Base-by-base conservation (phyloP, 75 land plant species). In the Pinus tabuliformis region DNA sequence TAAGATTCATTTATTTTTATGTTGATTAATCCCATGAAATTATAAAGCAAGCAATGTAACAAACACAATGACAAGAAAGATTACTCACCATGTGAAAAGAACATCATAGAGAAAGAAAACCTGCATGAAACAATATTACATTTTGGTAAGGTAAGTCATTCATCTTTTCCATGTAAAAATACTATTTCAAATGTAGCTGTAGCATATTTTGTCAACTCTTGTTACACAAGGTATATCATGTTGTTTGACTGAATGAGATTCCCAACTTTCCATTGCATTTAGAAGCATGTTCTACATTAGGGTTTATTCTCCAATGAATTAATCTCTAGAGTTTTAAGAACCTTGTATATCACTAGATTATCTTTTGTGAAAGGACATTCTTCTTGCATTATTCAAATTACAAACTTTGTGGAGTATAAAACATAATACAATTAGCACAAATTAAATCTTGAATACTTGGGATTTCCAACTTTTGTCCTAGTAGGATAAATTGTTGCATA, bases 71-170 rank as follows among this genome's bases (percentile, higher is more conserved):
- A 18, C 14, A 36, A 20, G 58, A n/a, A 45, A 57, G 54, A 63
- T 49, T 49, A 80, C 96, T 91, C 80, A 94, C 97, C 88, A 57
- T 94, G 97, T 20, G 97, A 76, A 73, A 92, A 95, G 78, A 93
- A 93, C 60, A 93, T 74, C 11, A 96, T 95, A 72, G 96, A 95
- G 76, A 95, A 93, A 76, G 90, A 85, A 75, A 95, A 95, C 98
- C 98, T 95, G 96, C 83, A 81, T 49, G 33, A 66, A 68, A 20
- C 42, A 20, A 68, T 9, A 11, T 26, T 12, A 33, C 64, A 68
- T 68, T 17, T 20, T 42, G 52, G 9, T 49, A 49, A 7, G 45
- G 22, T 68, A n/a, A 68, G 71, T 4, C 24, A 42, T 42, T n/a
- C 12, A 68, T 68, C 52, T 68, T 42, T 42, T 18, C 8, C n/a